A percentile compares a stretch with the other conserved stretches of the same genome.
Evolutionary conservation across 768 basidiomycete species (phyloP).

Genomic region (Baorangia bicolor): DNA sequence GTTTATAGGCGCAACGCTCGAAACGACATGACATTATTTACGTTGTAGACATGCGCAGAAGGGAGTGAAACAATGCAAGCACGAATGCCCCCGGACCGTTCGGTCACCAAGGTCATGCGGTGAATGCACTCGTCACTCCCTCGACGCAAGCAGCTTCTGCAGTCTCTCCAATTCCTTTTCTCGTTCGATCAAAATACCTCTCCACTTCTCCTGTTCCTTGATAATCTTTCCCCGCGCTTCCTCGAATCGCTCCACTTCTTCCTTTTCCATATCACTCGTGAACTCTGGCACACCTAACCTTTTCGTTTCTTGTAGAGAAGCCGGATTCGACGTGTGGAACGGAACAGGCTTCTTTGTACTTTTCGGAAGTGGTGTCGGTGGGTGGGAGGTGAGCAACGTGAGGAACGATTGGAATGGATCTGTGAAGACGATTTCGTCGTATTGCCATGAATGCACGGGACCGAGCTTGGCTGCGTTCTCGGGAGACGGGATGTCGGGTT

Average conservation of each 20-base stretch:
- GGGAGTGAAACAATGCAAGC: too few species aligned
- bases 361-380: slow-evolving; percentile 80
- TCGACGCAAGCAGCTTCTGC: slow-evolving; percentile 45
- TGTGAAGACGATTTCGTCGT: slow-evolving; percentile 96
- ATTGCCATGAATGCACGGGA: slow-evolving; percentile 96
- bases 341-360: slow-evolving; percentile 58
- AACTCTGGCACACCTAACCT: slow-evolving; percentile 79
- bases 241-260: slow-evolving; percentile 79
- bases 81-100: too few species aligned
- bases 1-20: too few species aligned
- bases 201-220: slow-evolving; percentile 76
- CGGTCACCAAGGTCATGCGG: too few species aligned
- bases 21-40: too few species aligned
- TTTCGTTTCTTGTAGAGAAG: slow-evolving; percentile 63
- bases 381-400: slow-evolving; percentile 72
- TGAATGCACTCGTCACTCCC: too few species aligned
- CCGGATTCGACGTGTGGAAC: slow-evolving; percentile 63
- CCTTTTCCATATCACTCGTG: slow-evolving; percentile 78
- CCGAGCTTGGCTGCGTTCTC: slow-evolving; percentile 65
- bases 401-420: slow-evolving; percentile 91
- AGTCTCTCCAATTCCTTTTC: slow-evolving; percentile 79
- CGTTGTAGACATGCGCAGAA: too few species aligned
- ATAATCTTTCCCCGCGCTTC: slow-evolving; percentile 68
- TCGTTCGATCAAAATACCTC: slow-evolving; percentile 63
- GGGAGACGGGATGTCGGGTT: slow-evolving; percentile 65